Evolutionary conservation across 1,284 basidiomycete species (phyloP), one percentile per base, ranked within the genome.

Genomic region (Apiotrichum akiyoshidainum): DNA sequence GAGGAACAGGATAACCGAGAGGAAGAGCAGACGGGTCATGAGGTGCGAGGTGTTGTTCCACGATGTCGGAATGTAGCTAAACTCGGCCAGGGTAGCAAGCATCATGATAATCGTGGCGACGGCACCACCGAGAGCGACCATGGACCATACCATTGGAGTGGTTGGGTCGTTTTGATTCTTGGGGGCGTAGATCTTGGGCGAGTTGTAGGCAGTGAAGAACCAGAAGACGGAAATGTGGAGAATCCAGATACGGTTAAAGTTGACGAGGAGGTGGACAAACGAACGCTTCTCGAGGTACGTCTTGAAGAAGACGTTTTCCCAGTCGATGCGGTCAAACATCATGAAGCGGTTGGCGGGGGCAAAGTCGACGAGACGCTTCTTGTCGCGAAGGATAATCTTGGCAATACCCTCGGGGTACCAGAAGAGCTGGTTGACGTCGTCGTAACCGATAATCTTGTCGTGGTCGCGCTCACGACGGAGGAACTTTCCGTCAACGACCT

Each of bases 391-490:
- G 14, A 87, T 83, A 69, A 99, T 98, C 44, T 92, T 84, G 33
- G 92, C 89, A 69, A 99, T 95, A 44, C 96, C 96, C 71, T 99
- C 96, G 6, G 96, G 96, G 77, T 99, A 99, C 95, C 95, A 99
- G 80, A 99, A 99, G 47, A 99, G 81, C 77, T 99, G 95, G 77
- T 99, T 99, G 70, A 99, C 89, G 78, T 99, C 95, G 77, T 99
- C 95, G 74, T 99, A 99, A 13, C 95, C 96, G 73, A 99, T 97
- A 71, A 97, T 92, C 66, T 88, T 83, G 64, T 93, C 87, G 75
- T 98, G 96, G 71, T 99, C 95, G 72, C 83, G 84, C 81, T 99
- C 95, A 72, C 90, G 84, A 69, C 90, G 83, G 52, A 99, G 87
- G 75, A 96, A 98, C 78, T 93, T 93, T 53, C 93, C 94, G 72